phyloP scores from a whole-genome alignment of 345 rosid genomes.

The Gossypium arboreum region DNA sequence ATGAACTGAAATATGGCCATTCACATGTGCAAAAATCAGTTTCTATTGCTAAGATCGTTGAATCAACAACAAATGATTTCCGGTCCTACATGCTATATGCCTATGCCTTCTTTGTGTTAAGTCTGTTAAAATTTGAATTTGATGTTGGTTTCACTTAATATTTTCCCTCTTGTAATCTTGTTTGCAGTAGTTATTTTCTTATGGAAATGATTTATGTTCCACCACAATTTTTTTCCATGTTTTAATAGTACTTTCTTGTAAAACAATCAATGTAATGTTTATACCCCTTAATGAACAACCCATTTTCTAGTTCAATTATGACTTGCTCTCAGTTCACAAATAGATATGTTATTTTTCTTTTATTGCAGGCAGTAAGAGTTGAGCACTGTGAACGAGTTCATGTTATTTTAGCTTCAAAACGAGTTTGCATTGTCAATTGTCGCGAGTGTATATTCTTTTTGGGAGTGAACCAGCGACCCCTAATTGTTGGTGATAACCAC shows the following conservation, averaged over 20 bases:
- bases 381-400: constrained; percentile 99
- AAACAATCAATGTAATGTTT: background rate
- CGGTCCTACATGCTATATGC: background rate
- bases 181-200: background rate
- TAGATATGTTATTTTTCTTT: constrained; percentile 8
- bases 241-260: background rate
- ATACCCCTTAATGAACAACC: background rate
- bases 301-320: background rate
- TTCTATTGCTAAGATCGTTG: background rate
- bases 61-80: background rate
- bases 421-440: constrained; percentile 92
- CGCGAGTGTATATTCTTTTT: constrained; percentile 94
- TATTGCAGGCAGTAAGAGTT: constrained; percentile 72
- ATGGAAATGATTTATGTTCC: background rate
- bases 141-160: background rate
- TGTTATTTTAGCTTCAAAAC: constrained; percentile 79
- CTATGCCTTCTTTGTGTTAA: background rate
- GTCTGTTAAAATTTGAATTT: background rate
- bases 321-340: background rate
- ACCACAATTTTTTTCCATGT: background rate
- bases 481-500: constrained; percentile 96
- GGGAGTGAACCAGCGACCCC: constrained; percentile 97
- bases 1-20: background rate
- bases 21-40: background rate
- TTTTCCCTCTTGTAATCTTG: background rate